These are phyloP conservation scores for Boletus pseudopeckii DNA, from an alignment of 768 basidiomycete species.

Conservation along the genomic window DNA sequence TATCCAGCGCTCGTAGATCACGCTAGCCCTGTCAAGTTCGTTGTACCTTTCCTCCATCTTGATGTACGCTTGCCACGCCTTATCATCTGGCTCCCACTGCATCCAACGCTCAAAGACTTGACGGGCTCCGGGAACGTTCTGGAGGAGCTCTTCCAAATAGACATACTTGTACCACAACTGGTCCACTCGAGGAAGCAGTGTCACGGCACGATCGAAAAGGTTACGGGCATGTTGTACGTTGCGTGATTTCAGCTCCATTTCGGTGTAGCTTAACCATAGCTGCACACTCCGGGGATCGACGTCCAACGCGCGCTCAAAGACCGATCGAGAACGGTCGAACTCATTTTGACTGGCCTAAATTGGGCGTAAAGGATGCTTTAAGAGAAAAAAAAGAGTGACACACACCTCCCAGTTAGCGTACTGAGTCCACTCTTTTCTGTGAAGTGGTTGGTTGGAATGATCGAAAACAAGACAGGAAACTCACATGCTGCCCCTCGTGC, in stretches of 20 bases:
- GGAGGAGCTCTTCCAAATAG: slow-evolving; percentile 93
- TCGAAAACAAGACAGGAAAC: slow-evolving; percentile 23
- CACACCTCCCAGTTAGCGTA: slow-evolving; percentile 83
- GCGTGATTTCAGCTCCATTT: slow-evolving; percentile 97
- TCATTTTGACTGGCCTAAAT: slow-evolving; percentile 89
- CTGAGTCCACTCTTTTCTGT: slow-evolving; percentile 82
- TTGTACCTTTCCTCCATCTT: slow-evolving; percentile 94
- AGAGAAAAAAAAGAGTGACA: neutral
- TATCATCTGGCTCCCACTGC: slow-evolving; percentile 99
- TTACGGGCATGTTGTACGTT: slow-evolving; percentile 98
- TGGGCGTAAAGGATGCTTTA: neutral
- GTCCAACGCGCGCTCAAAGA: slow-evolving; percentile 95
- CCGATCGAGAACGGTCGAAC: slow-evolving; percentile 89
- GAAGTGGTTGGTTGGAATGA: neutral
- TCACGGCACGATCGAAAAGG: slow-evolving; percentile 95
- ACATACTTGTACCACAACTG: slow-evolving; percentile 99
- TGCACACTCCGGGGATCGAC: slow-evolving; percentile 89
- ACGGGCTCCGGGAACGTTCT: slow-evolving; percentile 93
- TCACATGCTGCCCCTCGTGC: slow-evolving; percentile 78
- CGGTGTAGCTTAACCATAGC: slow-evolving; percentile 91
- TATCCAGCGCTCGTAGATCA: slow-evolving; percentile 91
- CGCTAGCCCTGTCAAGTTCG: slow-evolving; percentile 87
- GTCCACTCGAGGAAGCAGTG: slow-evolving; percentile 92
- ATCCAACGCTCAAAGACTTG: slow-evolving; percentile 99
- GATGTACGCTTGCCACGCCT: slow-evolving; percentile 99